These are phyloP conservation scores for Alternaria atra DNA, from an alignment of 2,329 filamentous ascomycete genomes.

Conservation along the genomic window DNA sequence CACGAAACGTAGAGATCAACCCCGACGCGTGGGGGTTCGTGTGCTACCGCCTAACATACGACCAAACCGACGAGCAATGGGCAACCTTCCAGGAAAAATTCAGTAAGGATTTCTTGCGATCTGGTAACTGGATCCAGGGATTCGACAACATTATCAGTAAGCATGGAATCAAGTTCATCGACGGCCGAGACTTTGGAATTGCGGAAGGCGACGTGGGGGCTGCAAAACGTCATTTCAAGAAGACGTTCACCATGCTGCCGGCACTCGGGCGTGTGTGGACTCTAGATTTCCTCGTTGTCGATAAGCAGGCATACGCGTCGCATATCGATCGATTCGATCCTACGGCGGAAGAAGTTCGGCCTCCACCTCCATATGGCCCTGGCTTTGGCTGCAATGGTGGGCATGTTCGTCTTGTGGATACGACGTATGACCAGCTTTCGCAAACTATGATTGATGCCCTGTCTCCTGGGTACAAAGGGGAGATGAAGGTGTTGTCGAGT, in stretches of 20 bases:
- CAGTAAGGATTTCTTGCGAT: slow-evolving; percentile 15
- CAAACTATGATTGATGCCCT: neutral
- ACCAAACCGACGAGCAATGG: slow-evolving; percentile 28
- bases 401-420: neutral
- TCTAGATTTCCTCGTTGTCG: slow-evolving; percentile 26
- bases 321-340: slow-evolving; percentile 9
- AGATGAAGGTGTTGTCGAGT: neutral
- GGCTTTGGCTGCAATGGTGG: neutral
- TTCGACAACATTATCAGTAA: slow-evolving; percentile 10
- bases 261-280: slow-evolving; percentile 22
- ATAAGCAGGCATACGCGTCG: slow-evolving; percentile 17
- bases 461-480: neutral
- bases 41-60: slow-evolving; percentile 30
- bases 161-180: slow-evolving; percentile 14
- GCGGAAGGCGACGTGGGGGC: slow-evolving; percentile 30
- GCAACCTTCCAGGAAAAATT: slow-evolving; percentile 21
- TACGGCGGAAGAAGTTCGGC: neutral
- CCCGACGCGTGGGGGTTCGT: slow-evolving; percentile 28
- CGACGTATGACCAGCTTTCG: neutral
- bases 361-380: neutral
- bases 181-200: slow-evolving; percentile 25
- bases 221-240: slow-evolving; percentile 21
- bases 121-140: slow-evolving; percentile 13
- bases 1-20: slow-evolving; percentile 6
- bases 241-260: slow-evolving; percentile 13